Conservation (phyloP, 805 yeast species). For the Wickerhamiella azymoides region DNA sequence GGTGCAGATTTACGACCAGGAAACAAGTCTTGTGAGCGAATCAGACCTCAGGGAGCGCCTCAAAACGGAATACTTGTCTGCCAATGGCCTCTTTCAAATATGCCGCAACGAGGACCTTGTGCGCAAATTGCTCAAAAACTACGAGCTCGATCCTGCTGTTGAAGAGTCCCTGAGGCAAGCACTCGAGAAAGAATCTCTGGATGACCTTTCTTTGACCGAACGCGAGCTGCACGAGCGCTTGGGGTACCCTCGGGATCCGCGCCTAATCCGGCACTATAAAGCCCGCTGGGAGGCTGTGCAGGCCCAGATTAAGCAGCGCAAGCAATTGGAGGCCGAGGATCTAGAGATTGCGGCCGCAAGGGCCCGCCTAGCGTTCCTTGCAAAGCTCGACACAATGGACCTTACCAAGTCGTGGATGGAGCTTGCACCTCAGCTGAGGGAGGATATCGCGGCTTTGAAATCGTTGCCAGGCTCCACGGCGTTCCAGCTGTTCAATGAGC, state of each 20-base stretch:
- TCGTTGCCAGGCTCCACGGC: conserved; percentile 8
- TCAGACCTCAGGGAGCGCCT: not conserved
- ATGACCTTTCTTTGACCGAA: not conserved
- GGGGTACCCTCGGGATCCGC: not conserved
- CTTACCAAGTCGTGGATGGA: conserved; percentile 3
- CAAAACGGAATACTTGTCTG: not conserved
- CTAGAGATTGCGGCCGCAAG: not conserved
- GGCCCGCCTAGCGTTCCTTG: conserved; percentile 8
- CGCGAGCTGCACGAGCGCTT: not conserved
- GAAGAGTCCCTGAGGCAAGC: not conserved
- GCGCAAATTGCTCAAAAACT: not conserved
- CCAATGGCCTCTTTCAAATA: not conserved
- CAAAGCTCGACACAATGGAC: not conserved
- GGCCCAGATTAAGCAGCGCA: too few species aligned
- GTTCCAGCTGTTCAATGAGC: conserved; percentile 5
- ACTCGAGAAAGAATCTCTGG: not conserved
- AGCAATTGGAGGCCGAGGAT: not conserved
- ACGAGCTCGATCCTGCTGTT: not conserved
- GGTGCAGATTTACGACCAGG: not conserved
- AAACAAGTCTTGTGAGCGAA: not conserved
- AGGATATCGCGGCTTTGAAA: not conserved
- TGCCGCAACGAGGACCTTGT: not conserved
- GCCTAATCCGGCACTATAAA: not conserved
- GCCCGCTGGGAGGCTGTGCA: not conserved
- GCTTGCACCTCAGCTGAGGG: not conserved